A percentile compares a stretch with the other conserved stretches of the same genome.
Conservation (phyloP, 306 rosid genomes). For the Cicer yamashitae region DNA sequence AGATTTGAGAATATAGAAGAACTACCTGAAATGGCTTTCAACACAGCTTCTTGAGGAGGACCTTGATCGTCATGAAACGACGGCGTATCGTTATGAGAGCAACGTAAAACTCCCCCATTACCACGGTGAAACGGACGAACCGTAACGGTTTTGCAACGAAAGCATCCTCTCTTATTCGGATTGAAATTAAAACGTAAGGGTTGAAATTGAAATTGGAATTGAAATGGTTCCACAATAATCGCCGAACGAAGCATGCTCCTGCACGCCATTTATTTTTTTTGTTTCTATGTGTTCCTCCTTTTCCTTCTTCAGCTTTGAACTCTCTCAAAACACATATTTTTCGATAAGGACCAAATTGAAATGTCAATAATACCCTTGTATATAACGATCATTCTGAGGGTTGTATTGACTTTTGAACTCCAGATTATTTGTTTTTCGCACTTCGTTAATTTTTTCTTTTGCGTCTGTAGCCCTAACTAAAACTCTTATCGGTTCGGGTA, state of each 20-base stretch:
- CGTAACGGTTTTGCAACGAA: constrained; percentile 43
- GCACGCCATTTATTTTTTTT: constrained; percentile 63
- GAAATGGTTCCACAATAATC: constrained; percentile 61
- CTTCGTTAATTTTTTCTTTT: neutral
- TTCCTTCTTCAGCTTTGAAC: neutral
- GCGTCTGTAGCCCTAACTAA: constrained; percentile 40
- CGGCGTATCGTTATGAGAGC: constrained; percentile 60
- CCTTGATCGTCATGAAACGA: constrained; percentile 79
- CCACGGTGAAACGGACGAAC: constrained; percentile 53
- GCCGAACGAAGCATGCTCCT: constrained; percentile 66
- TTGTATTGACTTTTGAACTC: constrained; percentile 22
- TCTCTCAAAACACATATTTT: constrained; percentile 36
- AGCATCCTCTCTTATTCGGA: constrained; percentile 39
- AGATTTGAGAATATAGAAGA: neutral
- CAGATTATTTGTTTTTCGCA: no score
- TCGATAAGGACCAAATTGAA: constrained; percentile 39
- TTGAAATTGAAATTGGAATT: constrained; percentile 65
- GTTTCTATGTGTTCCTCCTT: neutral
- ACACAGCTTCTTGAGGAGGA: constrained; percentile 93
- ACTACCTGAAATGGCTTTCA: constrained; percentile 94
- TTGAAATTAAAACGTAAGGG: constrained; percentile 47
- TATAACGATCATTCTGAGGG: neutral
- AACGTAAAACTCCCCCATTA: constrained; percentile 49
- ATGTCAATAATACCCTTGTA: constrained; percentile 42
- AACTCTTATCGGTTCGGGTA: neutral